phyloP scores from a whole-genome alignment of 2,329 filamentous ascomycete species.

The Chalaropsis ovoidea region DNA sequence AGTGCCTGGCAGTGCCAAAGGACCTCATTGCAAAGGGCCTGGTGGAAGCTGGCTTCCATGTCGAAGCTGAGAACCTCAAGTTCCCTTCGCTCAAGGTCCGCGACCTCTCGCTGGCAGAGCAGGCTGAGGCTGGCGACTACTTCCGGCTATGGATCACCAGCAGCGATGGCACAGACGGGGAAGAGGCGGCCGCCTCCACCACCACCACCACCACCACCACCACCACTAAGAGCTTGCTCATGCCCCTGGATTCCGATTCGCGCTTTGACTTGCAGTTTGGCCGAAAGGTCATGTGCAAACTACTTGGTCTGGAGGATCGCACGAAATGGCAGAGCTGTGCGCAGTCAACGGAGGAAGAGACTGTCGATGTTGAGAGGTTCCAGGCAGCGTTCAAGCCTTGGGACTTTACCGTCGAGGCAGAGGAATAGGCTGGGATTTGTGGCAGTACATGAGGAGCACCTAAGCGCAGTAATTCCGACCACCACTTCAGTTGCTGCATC shows the following conservation, averaged over 20 bases:
- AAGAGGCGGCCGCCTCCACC: constrained; percentile 25
- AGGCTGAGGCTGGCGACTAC: constrained; percentile 50
- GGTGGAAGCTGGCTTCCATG: constrained; percentile 79
- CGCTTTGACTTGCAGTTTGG: constrained; percentile 89
- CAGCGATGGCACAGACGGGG: constrained; percentile 44
- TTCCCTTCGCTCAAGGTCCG: constrained; percentile 43
- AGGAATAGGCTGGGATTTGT: background rate
- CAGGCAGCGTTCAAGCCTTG: constrained; percentile 72
- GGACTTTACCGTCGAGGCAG: constrained; percentile 57
- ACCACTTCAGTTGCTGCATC: no score
- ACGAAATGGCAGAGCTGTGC: constrained; percentile 74
- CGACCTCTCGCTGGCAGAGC: constrained; percentile 42
- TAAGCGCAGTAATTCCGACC: no score
- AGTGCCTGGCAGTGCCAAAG: constrained; percentile 67
- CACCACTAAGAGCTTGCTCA: constrained; percentile 52
- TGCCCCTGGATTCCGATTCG: constrained; percentile 60
- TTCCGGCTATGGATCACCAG: constrained; percentile 77
- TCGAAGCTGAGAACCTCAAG: constrained; percentile 67
- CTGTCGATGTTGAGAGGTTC: constrained; percentile 64
- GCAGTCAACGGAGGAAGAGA: constrained; percentile 70
- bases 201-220: no score
- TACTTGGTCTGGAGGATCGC: constrained; percentile 70
- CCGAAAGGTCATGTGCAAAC: constrained; percentile 74
- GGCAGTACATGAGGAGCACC: background rate
- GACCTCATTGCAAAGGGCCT: constrained; percentile 60